Percentiles rank a stretch among this genome's conserved stretches.
These are phyloP conservation scores for Takakia lepidozioides DNA, from an alignment of 225 moss, liverwort and hornwort species.

Conservation along the genomic window DNA sequence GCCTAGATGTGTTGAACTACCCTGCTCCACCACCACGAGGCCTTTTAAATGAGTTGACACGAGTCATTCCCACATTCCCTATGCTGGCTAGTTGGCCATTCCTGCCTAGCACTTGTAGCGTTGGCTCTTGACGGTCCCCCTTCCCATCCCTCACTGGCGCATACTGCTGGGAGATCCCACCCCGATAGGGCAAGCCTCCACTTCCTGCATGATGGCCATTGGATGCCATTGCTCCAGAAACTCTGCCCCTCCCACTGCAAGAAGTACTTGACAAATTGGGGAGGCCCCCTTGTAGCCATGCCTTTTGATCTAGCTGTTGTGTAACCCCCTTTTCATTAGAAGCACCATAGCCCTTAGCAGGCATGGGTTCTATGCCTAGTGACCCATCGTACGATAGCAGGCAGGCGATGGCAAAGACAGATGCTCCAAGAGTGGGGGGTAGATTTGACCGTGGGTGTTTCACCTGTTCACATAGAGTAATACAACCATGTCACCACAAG, in stretches of 20 bases:
- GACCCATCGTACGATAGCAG: conserved; percentile 75
- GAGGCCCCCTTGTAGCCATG: not conserved
- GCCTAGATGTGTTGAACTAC: too few relatives aligned
- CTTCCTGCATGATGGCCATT: not conserved
- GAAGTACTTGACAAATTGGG: not conserved
- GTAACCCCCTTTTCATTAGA: too few relatives aligned
- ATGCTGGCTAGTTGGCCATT: not conserved
- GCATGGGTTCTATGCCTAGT: conserved; percentile 25
- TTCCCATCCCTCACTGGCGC: not conserved
- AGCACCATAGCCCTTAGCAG: not conserved
- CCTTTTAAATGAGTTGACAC: not conserved
- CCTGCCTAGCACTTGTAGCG: too few relatives aligned
- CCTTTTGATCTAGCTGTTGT: not conserved
- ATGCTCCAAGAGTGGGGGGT: conserved; percentile 61
- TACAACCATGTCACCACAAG: not conserved
- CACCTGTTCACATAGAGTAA: conserved; percentile 33
- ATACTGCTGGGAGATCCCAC: not conserved
- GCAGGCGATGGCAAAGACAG: conserved; percentile 83
- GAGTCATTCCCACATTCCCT: not conserved
- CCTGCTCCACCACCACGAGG: not conserved
- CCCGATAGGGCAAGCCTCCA: not conserved
- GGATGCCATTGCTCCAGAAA: not conserved
- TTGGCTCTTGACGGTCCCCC: too few relatives aligned
- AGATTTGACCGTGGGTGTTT: conserved; percentile 55
- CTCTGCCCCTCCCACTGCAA: not conserved